A percentile compares a stretch with the other conserved stretches of the same genome.
Evolutionary conservation across 768 basidiomycete genomes (phyloP).

Genomic region (Amanita fuliginea): DNA sequence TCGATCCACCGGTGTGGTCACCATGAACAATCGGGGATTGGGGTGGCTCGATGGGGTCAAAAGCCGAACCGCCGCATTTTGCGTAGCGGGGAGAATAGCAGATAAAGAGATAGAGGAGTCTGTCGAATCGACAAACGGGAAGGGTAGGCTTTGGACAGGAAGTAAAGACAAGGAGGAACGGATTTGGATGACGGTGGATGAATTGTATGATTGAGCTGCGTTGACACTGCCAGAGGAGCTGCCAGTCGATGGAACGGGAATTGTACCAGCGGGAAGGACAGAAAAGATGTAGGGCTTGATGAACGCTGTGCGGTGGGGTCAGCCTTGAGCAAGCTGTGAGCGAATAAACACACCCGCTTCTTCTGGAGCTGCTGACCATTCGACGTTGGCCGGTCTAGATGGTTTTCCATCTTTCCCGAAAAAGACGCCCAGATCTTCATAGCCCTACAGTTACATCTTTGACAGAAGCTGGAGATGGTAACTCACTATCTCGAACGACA

Average conservation of each 20-base stretch:
- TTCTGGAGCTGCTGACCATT: conserved; percentile 76
- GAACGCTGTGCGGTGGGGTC: conserved; percentile 32
- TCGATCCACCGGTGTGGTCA: conserved; percentile 71
- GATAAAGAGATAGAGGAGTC: conserved; percentile 12
- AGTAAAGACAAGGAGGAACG: conserved; percentile 58
- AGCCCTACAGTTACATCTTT: conserved; percentile 1
- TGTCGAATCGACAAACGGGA: conserved; percentile 40
- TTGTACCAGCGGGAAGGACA: conserved; percentile 58
- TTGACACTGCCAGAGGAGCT: conserved; percentile 27
- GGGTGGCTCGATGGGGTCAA: conserved; percentile 43
- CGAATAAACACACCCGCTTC: conserved; percentile 31
- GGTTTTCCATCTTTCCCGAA: conserved; percentile 49
- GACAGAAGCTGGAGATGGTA: neutral
- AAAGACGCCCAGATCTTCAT: conserved; percentile 56
- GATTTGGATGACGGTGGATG: conserved; percentile 57
- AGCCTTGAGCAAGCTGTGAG: neutral
- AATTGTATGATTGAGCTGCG: conserved; percentile 32
- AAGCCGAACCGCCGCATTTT: conserved; percentile 49
- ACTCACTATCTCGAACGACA: conserved; percentile 72
- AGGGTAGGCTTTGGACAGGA: conserved; percentile 49
- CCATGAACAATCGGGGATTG: conserved; percentile 47
- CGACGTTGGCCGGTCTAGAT: conserved; percentile 37
- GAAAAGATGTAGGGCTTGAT: conserved; percentile 73
- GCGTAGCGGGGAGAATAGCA: conserved; percentile 12
- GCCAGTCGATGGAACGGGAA: conserved; percentile 20